Base-by-base conservation (phyloP, 495 filamentous ascomycete species). In the Trichoderma parareesei region DNA sequence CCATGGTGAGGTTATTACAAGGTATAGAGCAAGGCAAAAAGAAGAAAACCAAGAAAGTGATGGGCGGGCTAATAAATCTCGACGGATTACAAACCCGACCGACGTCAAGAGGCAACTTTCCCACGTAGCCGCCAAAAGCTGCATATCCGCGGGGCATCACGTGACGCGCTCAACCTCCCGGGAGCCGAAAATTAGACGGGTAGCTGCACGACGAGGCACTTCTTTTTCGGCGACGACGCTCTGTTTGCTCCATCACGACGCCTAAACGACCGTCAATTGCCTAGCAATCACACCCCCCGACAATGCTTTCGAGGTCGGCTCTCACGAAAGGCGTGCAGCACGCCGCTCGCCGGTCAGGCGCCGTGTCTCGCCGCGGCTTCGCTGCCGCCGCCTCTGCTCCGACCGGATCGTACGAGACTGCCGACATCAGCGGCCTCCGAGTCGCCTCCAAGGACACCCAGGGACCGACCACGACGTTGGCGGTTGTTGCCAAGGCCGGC, bases 401-500 rank as follows among this genome's bases (percentile, higher is more conserved):
- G 69, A 86, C 88, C 68, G 90, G 92, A 77, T 87, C 89, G 74
- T 99, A 95, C 83, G 87, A 95, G 72, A 88, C 88, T 69, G 84
- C 90, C 72, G 90, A 93, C 76, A 84, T 89, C 73, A 81, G 84
- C 68, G 92, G 94, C 70, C 81, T 98, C 76, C 98, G 96, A 84
- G 82, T 95, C 65, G 92, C 92, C 70, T 88, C 88, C 78, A 83
- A 93, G 78, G 92, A 97, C 78, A 81, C 92, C 66, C 81, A 86
- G 66, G 92, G 92, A 37, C 91, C 92, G 69, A 96, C 92, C 63
- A 91, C 91, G 57, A 91, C 89, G 67, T 82, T 99, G 68, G 92
- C 92, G 43, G 73, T 99, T 68, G 92, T 98, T 73, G 86, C 92
- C 60, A 94, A 93, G 77, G 94, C 90, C 66, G 94, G 94, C 72